These are phyloP conservation scores for Pholiota conissans DNA, from an alignment of 768 basidiomycete species.

Conservation along the genomic window DNA sequence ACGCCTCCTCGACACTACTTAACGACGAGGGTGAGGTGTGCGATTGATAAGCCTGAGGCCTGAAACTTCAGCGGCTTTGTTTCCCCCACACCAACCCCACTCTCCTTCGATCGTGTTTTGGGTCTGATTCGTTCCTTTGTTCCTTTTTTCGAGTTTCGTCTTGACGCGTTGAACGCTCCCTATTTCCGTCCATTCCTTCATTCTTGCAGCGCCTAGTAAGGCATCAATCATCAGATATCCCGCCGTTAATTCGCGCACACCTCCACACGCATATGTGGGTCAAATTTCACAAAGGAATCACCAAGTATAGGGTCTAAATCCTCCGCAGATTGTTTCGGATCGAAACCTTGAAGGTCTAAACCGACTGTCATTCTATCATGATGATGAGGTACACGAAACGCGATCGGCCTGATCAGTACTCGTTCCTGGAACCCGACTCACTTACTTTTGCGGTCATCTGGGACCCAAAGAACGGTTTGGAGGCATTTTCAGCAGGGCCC, in stretches of 20 bases:
- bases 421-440: constrained; percentile 1
- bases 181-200: background rate
- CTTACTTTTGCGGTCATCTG: constrained; percentile 18
- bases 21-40: background rate
- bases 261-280: background rate
- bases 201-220: background rate
- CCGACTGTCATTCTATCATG: background rate
- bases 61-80: too few species aligned
- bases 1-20: background rate
- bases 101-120: background rate
- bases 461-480: constrained; percentile 17
- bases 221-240: background rate
- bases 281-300: too few species aligned
- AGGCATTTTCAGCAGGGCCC: constrained; percentile 11
- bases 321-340: background rate
- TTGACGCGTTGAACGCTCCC: background rate
- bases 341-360: background rate
- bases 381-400: background rate
- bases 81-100: too few species aligned
- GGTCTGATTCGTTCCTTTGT: too few species aligned
- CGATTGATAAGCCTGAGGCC: background rate
- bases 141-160: background rate
- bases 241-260: background rate
- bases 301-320: too few species aligned
- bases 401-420: background rate